Conservation (phyloP, 352 stramenopile genomes). For the Globisporangium uncinulatum region DNA sequence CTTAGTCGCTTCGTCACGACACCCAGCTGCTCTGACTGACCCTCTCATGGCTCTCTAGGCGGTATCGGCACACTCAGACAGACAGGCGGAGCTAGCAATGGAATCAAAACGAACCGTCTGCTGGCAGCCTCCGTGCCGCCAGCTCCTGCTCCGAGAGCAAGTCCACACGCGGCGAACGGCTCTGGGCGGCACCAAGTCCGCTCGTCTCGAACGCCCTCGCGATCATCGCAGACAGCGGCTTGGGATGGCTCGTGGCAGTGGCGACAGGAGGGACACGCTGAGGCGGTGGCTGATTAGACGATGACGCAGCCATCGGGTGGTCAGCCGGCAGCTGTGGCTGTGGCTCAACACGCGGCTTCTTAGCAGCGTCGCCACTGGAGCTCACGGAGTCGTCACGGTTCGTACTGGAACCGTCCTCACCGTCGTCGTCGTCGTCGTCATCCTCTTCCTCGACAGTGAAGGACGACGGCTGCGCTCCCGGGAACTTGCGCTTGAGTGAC, state of each 20-base stretch:
- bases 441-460: conserved; percentile 40
- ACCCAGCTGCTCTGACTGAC: no score
- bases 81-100: no score
- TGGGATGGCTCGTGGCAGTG: conserved; percentile 1
- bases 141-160: conserved; percentile 61
- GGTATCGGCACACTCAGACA: no score
- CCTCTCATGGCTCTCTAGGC: no score
- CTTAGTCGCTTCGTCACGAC: neutral
- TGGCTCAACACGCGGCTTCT: conserved; percentile 5
- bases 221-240: conserved; percentile 6
- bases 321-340: neutral
- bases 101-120: conserved; percentile 21
- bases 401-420: neutral
- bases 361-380: neutral
- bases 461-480: conserved; percentile 7
- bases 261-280: neutral
- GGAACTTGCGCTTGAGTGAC: conserved; percentile 18
- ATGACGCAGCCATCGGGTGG: neutral
- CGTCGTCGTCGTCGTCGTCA: conserved; percentile 16
- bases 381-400: neutral
- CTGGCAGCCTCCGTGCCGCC: conserved; percentile 25
- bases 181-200: neutral
- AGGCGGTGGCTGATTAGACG: neutral
- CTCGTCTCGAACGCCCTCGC: conserved; percentile 19
- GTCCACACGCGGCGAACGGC: conserved; percentile 22